Evolutionary conservation across 768 basidiomycete species (phyloP).

Genomic region (Pluteus cervinus): DNA sequence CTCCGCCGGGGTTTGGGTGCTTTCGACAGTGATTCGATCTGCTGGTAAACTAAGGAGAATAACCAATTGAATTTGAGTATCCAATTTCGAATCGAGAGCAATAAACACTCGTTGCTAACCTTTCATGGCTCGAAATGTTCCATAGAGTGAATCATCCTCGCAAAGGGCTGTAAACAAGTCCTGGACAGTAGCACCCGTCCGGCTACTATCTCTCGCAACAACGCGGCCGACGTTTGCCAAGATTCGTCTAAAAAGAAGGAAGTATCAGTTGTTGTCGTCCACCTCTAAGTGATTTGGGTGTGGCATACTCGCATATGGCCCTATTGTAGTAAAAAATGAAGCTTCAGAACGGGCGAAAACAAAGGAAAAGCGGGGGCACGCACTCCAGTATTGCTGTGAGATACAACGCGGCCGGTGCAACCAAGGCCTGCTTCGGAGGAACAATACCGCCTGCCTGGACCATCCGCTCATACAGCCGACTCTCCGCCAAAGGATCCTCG

Average conservation of each 20-base stretch:
- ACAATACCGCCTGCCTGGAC: slow-evolving; percentile 38
- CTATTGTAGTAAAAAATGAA: slow-evolving; percentile 30
- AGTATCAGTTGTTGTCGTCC: not conserved
- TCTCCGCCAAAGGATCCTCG: slow-evolving; percentile 65
- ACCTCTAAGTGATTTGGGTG: slow-evolving; percentile 2
- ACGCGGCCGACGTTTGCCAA: slow-evolving; percentile 81
- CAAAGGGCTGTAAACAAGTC: slow-evolving; percentile 87
- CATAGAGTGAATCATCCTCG: slow-evolving; percentile 85
- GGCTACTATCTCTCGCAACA: slow-evolving; percentile 79
- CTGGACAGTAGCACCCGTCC: slow-evolving; percentile 64
- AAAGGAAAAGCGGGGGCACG: slow-evolving; percentile 33
- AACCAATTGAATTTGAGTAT: slow-evolving; percentile 10
- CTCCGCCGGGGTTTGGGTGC: slow-evolving; percentile 53
- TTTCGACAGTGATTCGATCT: slow-evolving; percentile 67
- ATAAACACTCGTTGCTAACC: slow-evolving; percentile 34
- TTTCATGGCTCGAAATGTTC: slow-evolving; percentile 80
- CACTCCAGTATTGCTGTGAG: slow-evolving; percentile 91
- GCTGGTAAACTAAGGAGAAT: slow-evolving; percentile 57
- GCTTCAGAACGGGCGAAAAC: slow-evolving; percentile 15
- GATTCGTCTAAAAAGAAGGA: slow-evolving; percentile 56
- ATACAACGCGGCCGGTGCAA: slow-evolving; percentile 84
- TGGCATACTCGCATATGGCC: slow-evolving; percentile 80
- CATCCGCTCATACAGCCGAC: slow-evolving; percentile 59
- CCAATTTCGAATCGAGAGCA: slow-evolving; percentile 7
- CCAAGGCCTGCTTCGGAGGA: slow-evolving; percentile 46